Conservation (phyloP, 768 basidiomycete genomes). For the Boletus bicolor region DNA sequence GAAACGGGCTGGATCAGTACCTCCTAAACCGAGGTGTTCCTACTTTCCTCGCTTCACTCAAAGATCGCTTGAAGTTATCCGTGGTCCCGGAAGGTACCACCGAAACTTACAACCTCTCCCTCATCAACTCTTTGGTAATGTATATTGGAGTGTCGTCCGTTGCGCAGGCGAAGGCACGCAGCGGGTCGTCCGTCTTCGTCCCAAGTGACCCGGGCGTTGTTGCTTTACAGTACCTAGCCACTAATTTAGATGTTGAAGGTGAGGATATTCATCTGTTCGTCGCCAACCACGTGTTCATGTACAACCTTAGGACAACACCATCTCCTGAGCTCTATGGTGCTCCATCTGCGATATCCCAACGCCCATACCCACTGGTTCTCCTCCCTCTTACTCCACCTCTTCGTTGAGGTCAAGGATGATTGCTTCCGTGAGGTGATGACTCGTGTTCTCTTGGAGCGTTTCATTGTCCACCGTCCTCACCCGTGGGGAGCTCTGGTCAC, state of each 20-base stretch:
- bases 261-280: constrained; percentile 22
- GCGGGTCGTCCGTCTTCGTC: constrained; percentile 78
- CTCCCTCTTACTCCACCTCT: constrained; percentile 83
- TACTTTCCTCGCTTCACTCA: constrained; percentile 72
- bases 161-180: constrained; percentile 82
- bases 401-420: constrained; percentile 73
- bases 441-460: constrained; percentile 87
- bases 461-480: constrained; percentile 92
- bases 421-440: constrained; percentile 80
- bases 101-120: constrained; percentile 79
- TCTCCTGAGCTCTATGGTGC: constrained; percentile 85
- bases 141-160: constrained; percentile 94
- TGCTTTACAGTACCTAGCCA: constrained; percentile 76
- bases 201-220: constrained; percentile 81
- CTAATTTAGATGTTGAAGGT: constrained; percentile 91
- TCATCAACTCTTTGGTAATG: constrained; percentile 93
- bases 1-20: constrained; percentile 78
- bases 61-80: constrained; percentile 65
- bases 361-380: constrained; percentile 99
- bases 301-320: constrained; percentile 81
- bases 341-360: constrained; percentile 96
- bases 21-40: constrained; percentile 72
- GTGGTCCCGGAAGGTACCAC: constrained; percentile 42
- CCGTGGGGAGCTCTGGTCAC: constrained; percentile 95
- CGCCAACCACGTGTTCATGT: background rate